Evolutionary conservation across 1,139 yeast species (phyloP).

Genomic region (Candida buenavistaensis): DNA sequence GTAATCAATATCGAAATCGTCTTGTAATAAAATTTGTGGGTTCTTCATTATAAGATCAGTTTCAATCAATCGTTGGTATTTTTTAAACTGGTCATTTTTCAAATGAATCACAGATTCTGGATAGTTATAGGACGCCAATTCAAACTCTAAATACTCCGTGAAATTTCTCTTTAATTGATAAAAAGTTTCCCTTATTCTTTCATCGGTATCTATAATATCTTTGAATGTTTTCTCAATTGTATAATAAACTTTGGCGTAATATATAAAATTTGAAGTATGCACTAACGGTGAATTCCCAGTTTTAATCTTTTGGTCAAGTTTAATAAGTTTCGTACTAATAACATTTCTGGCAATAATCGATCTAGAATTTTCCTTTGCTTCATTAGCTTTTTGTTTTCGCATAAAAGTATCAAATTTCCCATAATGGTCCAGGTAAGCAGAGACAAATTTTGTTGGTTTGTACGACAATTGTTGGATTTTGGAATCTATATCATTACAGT

Average conservation of each 20-base stretch:
- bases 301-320: slow-evolving; percentile 18
- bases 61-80: slow-evolving; percentile 16
- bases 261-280: slow-evolving; percentile 32
- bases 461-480: slow-evolving; percentile 35
- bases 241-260: slow-evolving; percentile 36
- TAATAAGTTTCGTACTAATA: slow-evolving; percentile 27
- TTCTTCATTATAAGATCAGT: slow-evolving; percentile 11
- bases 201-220: slow-evolving; percentile 20
- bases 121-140: slow-evolving; percentile 25
- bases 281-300: slow-evolving; percentile 11
- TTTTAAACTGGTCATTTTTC: slow-evolving; percentile 18
- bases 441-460: slow-evolving; percentile 29
- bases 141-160: slow-evolving; percentile 22
- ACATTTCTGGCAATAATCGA: slow-evolving; percentile 27
- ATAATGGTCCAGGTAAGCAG: slow-evolving; percentile 23
- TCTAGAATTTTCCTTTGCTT: slow-evolving; percentile 18
- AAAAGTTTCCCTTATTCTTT: slow-evolving; percentile 20
- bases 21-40: slow-evolving; percentile 8
- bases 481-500: slow-evolving; percentile 31
- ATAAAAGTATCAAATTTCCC: slow-evolving; percentile 22
- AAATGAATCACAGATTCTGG: slow-evolving; percentile 11
- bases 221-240: slow-evolving; percentile 29
- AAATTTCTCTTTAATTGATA: slow-evolving; percentile 25
- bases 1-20: slow-evolving; percentile 15
- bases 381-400: slow-evolving; percentile 18